Evolutionary conservation across 1,284 basidiomycete genomes (phyloP).

Genomic region (Puccinia triticina): DNA sequence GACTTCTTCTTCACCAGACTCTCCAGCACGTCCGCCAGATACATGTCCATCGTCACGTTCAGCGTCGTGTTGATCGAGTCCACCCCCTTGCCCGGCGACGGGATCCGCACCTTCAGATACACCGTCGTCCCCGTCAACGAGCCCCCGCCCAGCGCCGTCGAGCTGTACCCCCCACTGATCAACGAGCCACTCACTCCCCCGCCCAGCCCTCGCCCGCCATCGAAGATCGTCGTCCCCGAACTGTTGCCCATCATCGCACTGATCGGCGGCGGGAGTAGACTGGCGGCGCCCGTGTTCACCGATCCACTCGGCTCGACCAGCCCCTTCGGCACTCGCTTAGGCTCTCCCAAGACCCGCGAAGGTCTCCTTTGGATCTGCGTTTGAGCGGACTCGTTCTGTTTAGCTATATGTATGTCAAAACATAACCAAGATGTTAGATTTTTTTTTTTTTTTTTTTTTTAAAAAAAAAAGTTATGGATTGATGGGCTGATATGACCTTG

Average conservation of each 20-base stretch:
- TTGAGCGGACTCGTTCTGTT: constrained; percentile 46
- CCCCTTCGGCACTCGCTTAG: background rate
- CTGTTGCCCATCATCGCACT: constrained; percentile 17
- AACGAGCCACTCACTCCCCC: constrained; percentile 16
- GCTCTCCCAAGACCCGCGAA: constrained; percentile 38
- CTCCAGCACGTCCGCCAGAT: constrained; percentile 93
- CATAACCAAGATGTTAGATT: background rate
- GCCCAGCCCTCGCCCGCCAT: constrained; percentile 9
- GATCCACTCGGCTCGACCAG: background rate
- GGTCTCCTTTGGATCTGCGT: constrained; percentile 47
- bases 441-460: too few species aligned
- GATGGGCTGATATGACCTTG: too few species aligned
- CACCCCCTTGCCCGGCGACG: constrained; percentile 51
- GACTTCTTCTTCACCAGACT: constrained; percentile 58
- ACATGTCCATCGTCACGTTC: constrained; percentile 77
- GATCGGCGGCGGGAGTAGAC: constrained; percentile 26
- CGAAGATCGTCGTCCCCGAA: constrained; percentile 30
- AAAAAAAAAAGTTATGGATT: too few species aligned
- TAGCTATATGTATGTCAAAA: constrained; percentile 18
- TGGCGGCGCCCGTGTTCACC: background rate
- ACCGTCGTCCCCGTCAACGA: constrained; percentile 52
- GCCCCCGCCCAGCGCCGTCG: constrained; percentile 46
- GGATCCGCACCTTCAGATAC: constrained; percentile 51
- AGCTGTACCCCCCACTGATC: constrained; percentile 9
- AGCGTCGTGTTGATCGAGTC: constrained; percentile 58